A percentile compares a stretch with the other conserved stretches of the same genome.
These are phyloP conservation scores for Plasmodium inui DNA, from an alignment of 169 alveolate genomes.

Conservation along the genomic window DNA sequence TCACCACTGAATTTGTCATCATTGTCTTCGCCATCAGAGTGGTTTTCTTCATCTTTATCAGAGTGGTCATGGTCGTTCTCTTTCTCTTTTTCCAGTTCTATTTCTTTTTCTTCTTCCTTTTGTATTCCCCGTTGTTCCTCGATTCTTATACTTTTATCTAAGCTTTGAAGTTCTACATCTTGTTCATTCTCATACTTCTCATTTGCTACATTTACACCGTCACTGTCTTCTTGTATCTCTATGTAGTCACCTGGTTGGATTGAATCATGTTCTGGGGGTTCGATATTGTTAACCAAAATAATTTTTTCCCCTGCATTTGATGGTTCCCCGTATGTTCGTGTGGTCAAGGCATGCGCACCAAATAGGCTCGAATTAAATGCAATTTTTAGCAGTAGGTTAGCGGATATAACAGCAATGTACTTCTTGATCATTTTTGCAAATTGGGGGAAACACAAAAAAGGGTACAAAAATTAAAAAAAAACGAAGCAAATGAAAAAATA, in stretches of 20 bases:
- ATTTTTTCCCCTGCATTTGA: not conserved
- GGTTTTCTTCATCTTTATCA: not conserved
- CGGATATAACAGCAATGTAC: not conserved
- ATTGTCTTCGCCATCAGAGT: not conserved
- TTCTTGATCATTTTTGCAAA: slow-evolving; percentile 1
- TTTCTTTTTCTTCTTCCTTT: not conserved
- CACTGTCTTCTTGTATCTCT: not conserved
- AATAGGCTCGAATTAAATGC: not conserved
- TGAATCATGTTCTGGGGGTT: not conserved
- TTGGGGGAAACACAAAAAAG: not conserved
- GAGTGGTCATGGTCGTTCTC: not conserved
- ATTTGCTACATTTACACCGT: not conserved
- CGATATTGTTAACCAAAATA: not conserved
- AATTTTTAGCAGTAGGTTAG: slow-evolving; percentile 1
- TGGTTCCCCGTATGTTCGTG: not conserved
- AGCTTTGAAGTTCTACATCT: not conserved
- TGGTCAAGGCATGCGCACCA: not conserved
- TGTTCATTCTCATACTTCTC: not conserved
- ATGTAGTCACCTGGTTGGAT: not conserved
- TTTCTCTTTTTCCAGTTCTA: not conserved
- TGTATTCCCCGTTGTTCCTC: not conserved
- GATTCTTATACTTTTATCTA: not conserved
- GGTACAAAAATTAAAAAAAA: not conserved
- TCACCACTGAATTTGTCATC: not conserved
- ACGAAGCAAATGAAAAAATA: not conserved